phyloP scores from a whole-genome alignment of 208 protist species.

The Wallacemonas sp. region DNA sequence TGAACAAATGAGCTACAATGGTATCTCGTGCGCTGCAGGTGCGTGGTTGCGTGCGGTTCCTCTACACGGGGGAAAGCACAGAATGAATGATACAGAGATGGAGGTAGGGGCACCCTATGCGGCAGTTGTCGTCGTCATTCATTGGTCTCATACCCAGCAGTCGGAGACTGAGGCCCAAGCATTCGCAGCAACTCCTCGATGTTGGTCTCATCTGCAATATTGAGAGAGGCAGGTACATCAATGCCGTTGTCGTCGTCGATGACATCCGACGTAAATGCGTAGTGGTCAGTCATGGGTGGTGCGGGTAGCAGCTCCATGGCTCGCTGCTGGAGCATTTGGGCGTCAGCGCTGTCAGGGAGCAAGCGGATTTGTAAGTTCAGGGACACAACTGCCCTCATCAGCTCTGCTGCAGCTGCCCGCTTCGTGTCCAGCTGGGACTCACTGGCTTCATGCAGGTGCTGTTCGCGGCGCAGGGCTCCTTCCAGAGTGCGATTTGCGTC shows the following conservation, averaged over 20 bases:
- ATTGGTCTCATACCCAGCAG: not conserved
- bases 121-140: not conserved
- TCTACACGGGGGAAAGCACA: too few species aligned
- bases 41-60: too few species aligned
- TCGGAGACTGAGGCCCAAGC: not conserved
- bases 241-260: not conserved
- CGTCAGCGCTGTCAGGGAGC: slow-evolving; percentile 11
- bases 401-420: slow-evolving; percentile 24
- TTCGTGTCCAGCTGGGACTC: slow-evolving; percentile 43
- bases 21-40: too few species aligned
- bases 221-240: not conserved
- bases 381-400: slow-evolving; percentile 15
- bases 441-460: slow-evolving; percentile 43
- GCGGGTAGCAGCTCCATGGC: slow-evolving; percentile 28
- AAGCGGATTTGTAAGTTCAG: slow-evolving; percentile 19
- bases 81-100: too few species aligned
- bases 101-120: not conserved
- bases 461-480: slow-evolving; percentile 57
- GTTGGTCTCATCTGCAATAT: not conserved
- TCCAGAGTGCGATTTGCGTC: slow-evolving; percentile 78
- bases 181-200: slow-evolving; percentile 17
- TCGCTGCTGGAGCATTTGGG: slow-evolving; percentile 24
- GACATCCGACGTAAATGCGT: not conserved
- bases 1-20: too few species aligned
- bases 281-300: slow-evolving; percentile 11